A percentile compares a stretch with the other conserved stretches of the same genome.
phyloP scores from a whole-genome alignment of 2,329 filamentous ascomycete genomes.

The Hirsutella minnesotensis region DNA sequence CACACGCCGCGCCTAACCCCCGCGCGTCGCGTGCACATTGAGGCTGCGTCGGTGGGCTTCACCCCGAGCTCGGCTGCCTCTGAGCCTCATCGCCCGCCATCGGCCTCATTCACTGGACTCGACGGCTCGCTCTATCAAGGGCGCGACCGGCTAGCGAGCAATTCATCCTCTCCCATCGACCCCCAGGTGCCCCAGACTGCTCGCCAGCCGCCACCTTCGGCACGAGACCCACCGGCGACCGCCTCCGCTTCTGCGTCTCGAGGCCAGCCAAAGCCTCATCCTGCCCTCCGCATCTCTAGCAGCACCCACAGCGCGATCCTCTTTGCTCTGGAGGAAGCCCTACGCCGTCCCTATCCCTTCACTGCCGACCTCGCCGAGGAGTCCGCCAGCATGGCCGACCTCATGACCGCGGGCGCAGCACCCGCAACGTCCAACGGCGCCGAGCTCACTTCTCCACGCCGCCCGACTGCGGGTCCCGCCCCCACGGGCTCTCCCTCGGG shows the following conservation, averaged over 20 bases:
- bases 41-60: slow-evolving; percentile 36
- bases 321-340: slow-evolving; percentile 81
- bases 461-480: slow-evolving; percentile 35
- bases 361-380: slow-evolving; percentile 78
- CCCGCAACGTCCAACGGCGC: slow-evolving; percentile 44
- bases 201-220: slow-evolving; percentile 13
- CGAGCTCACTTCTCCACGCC: slow-evolving; percentile 29
- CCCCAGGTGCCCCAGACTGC: slow-evolving; percentile 28
- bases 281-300: slow-evolving; percentile 57
- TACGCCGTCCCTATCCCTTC: slow-evolving; percentile 72
- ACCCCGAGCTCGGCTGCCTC: slow-evolving; percentile 22
- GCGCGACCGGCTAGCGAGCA: slow-evolving; percentile 15
- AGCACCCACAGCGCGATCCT: slow-evolving; percentile 83
- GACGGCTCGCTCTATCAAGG: slow-evolving; percentile 20
- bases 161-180: slow-evolving; percentile 38
- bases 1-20: slow-evolving; percentile 39
- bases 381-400: slow-evolving; percentile 83
- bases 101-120: slow-evolving; percentile 25
- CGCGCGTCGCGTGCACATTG: slow-evolving; percentile 30
- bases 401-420: slow-evolving; percentile 46
- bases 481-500: slow-evolving; percentile 47
- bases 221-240: slow-evolving; percentile 7
- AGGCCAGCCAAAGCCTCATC: slow-evolving; percentile 28
- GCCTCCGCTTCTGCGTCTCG: slow-evolving; percentile 17
- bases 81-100: slow-evolving; percentile 6